Conservation (phyloP, 192 early-diverging fungal genomes). For the Backusella liffmaniae region DNA sequence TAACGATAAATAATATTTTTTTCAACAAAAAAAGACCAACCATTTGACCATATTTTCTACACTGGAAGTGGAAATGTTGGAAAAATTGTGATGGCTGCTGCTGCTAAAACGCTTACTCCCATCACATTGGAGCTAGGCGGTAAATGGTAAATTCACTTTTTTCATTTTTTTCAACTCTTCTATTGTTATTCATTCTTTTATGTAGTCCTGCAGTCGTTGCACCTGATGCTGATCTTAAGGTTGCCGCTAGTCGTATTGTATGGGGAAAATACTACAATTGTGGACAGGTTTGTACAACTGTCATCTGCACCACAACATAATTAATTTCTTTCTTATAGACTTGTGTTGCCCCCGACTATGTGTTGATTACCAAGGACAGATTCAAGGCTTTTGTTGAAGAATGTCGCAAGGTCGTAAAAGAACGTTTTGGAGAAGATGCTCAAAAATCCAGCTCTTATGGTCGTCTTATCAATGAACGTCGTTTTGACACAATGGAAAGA, state of each 20-base stretch:
- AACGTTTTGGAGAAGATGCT: conserved; percentile 52
- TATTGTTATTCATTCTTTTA: background rate
- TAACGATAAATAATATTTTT: conserved; percentile 38
- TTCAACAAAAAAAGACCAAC: conserved; percentile 32
- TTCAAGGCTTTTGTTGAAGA: conserved; percentile 58
- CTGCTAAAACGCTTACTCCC: conserved; percentile 75
- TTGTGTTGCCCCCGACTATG: conserved; percentile 87
- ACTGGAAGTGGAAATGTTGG: conserved; percentile 80
- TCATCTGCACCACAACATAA: background rate
- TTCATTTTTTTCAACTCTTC: background rate
- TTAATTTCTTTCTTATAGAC: conserved; percentile 46
- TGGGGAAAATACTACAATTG: conserved; percentile 81
- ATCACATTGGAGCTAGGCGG: conserved; percentile 90
- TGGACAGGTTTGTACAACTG: conserved; percentile 61
- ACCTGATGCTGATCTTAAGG: conserved; percentile 54
- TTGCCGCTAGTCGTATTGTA: conserved; percentile 67
- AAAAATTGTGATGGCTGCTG: conserved; percentile 74
- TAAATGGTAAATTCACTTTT: conserved; percentile 48
- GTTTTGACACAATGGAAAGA: conserved; percentile 64
- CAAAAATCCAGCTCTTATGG: conserved; percentile 52
- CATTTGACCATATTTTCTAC: conserved; percentile 88
- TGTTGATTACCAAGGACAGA: conserved; percentile 63
- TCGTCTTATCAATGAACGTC: conserved; percentile 71
- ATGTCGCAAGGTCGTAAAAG: conserved; percentile 41
- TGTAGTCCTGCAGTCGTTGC: conserved; percentile 54